Conservation (phyloP, 2,329 filamentous ascomycete species). For the Fusarium nelsonii region DNA sequence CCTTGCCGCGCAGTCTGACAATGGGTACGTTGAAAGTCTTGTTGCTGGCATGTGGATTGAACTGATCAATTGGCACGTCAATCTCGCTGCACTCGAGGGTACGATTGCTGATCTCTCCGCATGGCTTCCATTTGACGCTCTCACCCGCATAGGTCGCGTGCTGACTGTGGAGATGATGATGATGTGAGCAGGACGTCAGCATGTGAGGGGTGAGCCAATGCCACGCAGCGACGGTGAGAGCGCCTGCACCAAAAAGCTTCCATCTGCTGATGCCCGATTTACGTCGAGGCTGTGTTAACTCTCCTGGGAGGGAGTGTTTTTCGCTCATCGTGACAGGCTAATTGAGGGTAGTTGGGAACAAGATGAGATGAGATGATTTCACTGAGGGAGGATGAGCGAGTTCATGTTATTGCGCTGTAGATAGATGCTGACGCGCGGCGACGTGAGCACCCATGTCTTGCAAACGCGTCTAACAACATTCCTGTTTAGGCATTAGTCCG, state of each 20-base stretch:
- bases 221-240: conserved; percentile 13
- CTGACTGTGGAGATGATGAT: conserved; percentile 5
- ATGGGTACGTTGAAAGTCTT: conserved; percentile 60
- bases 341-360: conserved; percentile 1
- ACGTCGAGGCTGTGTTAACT: neutral
- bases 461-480: neutral
- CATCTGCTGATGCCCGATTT: conserved; percentile 19
- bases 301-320: conserved; percentile 1
- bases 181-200: conserved; percentile 16
- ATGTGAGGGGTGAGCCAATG: conserved; percentile 22
- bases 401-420: no score
- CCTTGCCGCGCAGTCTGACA: conserved; percentile 58
- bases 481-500: neutral
- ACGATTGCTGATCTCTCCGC: conserved; percentile 54
- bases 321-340: conserved; percentile 23
- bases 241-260: conserved; percentile 26
- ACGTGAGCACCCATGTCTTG: conserved; percentile 11
- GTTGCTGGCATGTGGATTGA: conserved; percentile 50
- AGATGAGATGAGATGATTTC: neutral
- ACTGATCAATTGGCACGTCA: conserved; percentile 62
- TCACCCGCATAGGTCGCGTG: conserved; percentile 26
- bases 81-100: conserved; percentile 59
- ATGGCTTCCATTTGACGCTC: conserved; percentile 53
- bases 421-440: conserved; percentile 7
- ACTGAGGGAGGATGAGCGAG: neutral